Base-by-base conservation (phyloP, 345 rosid genomes). In the Linum trigynum region DNA sequence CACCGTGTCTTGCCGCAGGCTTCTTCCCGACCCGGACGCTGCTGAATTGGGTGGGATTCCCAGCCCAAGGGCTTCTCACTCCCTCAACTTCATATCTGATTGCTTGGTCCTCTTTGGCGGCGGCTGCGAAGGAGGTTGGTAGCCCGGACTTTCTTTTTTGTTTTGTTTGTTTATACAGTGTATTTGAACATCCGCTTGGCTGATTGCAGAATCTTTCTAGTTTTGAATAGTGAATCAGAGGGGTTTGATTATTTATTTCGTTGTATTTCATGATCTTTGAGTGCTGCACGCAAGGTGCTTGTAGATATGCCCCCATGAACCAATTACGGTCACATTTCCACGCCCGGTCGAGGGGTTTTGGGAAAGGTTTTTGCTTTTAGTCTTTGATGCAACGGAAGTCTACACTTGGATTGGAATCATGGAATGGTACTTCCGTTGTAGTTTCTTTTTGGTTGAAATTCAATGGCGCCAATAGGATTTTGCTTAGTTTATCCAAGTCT, bases 111-210 rank as follows among this genome's bases (percentile, higher is more conserved):
- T 94, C 71, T 90, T 88, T 68, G 99, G 99, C 50, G 99, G 97
- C 69, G 99, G 99, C 66, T 75, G 85, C 69, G 92, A 90, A 79
- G 99, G 97, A 88, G 99, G 97, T 92, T 69, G 75, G 81, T 66
- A 23, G 32, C 32, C 32, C 32, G 48, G 58, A 39, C n/a, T n/a
- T n/a, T n/a, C n/a, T n/a, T 23, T 23, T 23, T 23, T 23, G 32
- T 23, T 23, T 23, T 23, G 32, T 23, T 23, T 23, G n/a, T 32
- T 8, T 4, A 15, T 6, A 57, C 61, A 23, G 32, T 3, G 23
- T 17, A 10, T 57, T 57, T 23, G 32, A 23, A 23, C 32, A 8
- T 15, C 12, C 7, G 16, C 36, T 58, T 17, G 40, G 32, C 32
- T 23, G 35, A 15, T 57, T 61, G 32, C 5, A 48, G 53, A 48